A percentile compares a stretch with the other conserved stretches of the same genome.
These are phyloP conservation scores for Cytospora piceae DNA, from an alignment of 2,329 filamentous ascomycete species.

Conservation along the genomic window DNA sequence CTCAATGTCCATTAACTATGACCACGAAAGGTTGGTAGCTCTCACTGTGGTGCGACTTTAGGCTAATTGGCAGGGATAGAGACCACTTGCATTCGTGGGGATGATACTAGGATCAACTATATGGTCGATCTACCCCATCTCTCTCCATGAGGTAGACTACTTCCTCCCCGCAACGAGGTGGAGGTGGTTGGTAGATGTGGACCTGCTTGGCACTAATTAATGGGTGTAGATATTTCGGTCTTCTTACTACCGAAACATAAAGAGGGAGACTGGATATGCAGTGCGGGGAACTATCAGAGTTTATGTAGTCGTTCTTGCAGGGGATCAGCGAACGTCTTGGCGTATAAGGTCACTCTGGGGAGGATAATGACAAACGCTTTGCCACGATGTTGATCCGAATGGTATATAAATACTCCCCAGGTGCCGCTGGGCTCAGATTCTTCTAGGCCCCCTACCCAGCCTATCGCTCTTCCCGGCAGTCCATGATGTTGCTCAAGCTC, in stretches of 20 bases:
- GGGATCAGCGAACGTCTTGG: not conserved
- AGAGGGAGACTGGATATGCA: not conserved
- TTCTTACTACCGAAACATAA: not conserved
- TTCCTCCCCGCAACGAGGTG: not conserved
- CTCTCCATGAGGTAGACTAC: not conserved
- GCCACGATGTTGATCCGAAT: not conserved
- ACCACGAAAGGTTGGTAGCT: too few relatives aligned
- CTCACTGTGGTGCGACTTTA: not conserved
- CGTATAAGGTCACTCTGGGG: not conserved
- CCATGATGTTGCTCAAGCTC: slow-evolving; percentile 2
- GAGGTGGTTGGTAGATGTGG: too few relatives aligned
- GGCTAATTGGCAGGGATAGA: not conserved
- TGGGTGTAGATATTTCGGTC: not conserved
- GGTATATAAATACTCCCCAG: not conserved
- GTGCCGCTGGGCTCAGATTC: not conserved
- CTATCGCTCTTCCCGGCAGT: not conserved
- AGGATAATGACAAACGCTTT: not conserved
- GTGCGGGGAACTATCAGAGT: not conserved
- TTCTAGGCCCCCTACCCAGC: not conserved
- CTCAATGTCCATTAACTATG: too few relatives aligned
- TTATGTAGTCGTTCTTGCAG: not conserved
- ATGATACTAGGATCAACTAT: not conserved
- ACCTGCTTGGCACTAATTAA: not conserved
- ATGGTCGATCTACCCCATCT: not conserved
- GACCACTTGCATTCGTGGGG: too few relatives aligned